Conservation (phyloP, 495 filamentous ascomycete genomes). For the Choiromyces venosus region DNA sequence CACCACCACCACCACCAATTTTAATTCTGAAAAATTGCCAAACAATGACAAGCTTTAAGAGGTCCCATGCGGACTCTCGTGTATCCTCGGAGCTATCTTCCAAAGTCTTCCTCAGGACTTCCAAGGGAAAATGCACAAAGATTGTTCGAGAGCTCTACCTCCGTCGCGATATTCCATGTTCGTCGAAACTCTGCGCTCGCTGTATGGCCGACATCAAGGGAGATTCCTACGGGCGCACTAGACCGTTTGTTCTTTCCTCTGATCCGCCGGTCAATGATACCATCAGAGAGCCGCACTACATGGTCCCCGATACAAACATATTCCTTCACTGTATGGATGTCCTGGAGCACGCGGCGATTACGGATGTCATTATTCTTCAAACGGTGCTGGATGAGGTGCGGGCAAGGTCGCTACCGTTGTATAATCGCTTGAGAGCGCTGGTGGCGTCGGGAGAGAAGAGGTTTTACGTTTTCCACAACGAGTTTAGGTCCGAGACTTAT, state of each 20-base stretch:
- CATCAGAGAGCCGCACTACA: constrained; percentile 84
- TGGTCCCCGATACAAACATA: constrained; percentile 94
- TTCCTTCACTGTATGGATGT: constrained; percentile 93
- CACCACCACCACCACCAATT: neutral
- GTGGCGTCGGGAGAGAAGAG: constrained; percentile 93
- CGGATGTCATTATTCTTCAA: constrained; percentile 91
- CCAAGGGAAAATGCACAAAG: constrained; percentile 96
- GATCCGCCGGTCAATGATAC: constrained; percentile 72
- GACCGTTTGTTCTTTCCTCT: constrained; percentile 80
- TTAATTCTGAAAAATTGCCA: neutral
- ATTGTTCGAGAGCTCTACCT: constrained; percentile 95
- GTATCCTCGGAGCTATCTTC: constrained; percentile 82
- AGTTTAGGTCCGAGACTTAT: constrained; percentile 89
- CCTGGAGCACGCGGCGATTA: constrained; percentile 88
- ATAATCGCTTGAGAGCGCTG: constrained; percentile 82
- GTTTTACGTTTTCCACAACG: constrained; percentile 98
- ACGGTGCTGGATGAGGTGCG: constrained; percentile 92
- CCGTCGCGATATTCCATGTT: constrained; percentile 94
- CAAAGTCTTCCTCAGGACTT: constrained; percentile 87
- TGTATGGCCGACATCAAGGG: constrained; percentile 66
- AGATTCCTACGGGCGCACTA: constrained; percentile 65
- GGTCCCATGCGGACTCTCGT: constrained; percentile 77
- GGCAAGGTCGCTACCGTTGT: constrained; percentile 87
- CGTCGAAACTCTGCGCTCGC: constrained; percentile 73
- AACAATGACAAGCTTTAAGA: constrained; percentile 62